Conservation (phyloP, 805 yeast species). For the Wickerhamomyces tratensis region DNA sequence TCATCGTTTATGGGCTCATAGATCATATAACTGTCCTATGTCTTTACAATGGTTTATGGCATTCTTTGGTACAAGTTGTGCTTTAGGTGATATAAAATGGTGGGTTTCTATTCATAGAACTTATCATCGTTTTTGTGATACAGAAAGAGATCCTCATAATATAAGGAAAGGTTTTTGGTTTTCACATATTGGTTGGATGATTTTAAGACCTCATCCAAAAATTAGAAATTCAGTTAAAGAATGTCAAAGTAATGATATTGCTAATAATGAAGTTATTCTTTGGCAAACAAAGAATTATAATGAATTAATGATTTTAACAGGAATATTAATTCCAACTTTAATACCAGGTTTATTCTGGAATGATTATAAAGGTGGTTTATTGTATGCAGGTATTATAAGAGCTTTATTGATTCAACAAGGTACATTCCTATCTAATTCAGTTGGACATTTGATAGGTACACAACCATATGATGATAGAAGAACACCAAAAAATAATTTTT, state of each 20-base stretch:
- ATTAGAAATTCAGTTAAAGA: conserved; percentile 29
- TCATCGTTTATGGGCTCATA: conserved; percentile 69
- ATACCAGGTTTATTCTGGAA: conserved; percentile 62
- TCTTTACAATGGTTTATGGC: conserved; percentile 40
- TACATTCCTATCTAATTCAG: conserved; percentile 65
- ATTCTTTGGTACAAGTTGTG: conserved; percentile 62
- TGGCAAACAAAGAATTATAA: conserved; percentile 72
- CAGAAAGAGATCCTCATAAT: conserved; percentile 83
- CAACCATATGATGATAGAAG: conserved; percentile 69
- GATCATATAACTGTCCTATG: conserved; percentile 37
- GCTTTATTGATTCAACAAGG: conserved; percentile 71
- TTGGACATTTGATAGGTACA: conserved; percentile 72
- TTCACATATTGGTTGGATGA: conserved; percentile 86
- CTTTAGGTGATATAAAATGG: conserved; percentile 65
- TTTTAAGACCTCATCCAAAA: conserved; percentile 56
- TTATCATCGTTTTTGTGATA: conserved; percentile 84
- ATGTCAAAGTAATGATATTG: conserved; percentile 51
- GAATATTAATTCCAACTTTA: conserved; percentile 54
- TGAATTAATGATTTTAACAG: conserved; percentile 32
- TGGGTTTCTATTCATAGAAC: conserved; percentile 84
- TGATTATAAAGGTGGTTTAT: conserved; percentile 66
- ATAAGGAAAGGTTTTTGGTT: conserved; percentile 71
- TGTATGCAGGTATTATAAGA: conserved; percentile 73
- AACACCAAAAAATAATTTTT: conserved; percentile 60
- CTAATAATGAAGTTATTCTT: conserved; percentile 42